These are phyloP conservation scores for Hippophae tibetana DNA, from an alignment of 306 rosid species.

Conservation along the genomic window DNA sequence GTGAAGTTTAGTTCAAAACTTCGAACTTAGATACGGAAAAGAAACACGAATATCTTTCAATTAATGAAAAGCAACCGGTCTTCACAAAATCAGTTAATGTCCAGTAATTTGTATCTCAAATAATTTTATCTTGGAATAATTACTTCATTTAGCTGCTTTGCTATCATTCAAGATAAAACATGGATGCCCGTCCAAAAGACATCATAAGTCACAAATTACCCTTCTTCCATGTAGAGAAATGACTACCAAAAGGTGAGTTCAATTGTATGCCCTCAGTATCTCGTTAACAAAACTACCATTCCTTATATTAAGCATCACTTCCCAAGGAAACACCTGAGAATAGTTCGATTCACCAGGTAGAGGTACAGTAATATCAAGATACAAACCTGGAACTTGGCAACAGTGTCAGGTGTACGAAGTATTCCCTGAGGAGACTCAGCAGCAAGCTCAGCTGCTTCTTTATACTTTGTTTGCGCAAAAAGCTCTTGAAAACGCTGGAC, in stretches of 20 bases:
- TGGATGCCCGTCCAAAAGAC: too few species aligned
- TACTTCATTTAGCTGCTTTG: neutral
- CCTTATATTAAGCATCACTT: too few species aligned
- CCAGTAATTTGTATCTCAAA: neutral
- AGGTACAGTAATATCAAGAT: neutral
- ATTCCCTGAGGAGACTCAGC: slow-evolving; percentile 99
- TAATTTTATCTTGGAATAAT: neutral
- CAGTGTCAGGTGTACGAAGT: slow-evolving; percentile 96
- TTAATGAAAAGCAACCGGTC: neutral
- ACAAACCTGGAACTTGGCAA: slow-evolving; percentile 94
- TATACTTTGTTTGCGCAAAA: slow-evolving; percentile 96
- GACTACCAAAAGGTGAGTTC: too few species aligned
- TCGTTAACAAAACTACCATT: too few species aligned
- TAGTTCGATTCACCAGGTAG: too few species aligned
- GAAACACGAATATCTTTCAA: neutral
- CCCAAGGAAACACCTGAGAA: too few species aligned
- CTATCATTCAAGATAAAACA: neutral
- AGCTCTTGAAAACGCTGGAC: slow-evolving; percentile 98
- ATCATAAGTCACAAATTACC: too few species aligned
- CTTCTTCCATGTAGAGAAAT: too few species aligned
- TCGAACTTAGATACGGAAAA: neutral
- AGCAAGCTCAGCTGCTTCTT: slow-evolving; percentile 99
- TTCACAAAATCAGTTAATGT: neutral
- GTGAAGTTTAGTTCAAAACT: neutral
- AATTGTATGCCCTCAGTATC: too few species aligned